Evolutionary conservation across 2,329 filamentous ascomycete species (phyloP), one percentile per base, ranked within the genome.

Genomic region (Arthrobotrys conoides): DNA sequence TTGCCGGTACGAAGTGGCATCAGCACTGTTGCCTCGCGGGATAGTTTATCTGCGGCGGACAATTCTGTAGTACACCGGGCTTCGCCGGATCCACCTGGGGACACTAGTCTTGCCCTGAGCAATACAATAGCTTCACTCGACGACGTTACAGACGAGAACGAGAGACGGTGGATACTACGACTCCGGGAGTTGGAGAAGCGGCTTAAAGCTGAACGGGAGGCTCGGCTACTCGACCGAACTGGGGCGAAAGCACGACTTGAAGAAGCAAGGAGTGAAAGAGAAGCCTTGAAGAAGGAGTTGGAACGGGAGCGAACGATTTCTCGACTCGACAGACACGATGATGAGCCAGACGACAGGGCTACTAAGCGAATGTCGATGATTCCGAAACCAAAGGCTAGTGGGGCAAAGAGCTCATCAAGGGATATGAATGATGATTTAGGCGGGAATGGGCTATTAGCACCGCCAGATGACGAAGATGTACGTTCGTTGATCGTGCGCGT

Each of bases 191-290:
- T 98, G 81, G 96, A 99, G 86, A 89, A 91, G 81, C 90, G 96
- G 81, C 87, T 99, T 18, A 97, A 97, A 84, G 91, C 92, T 55
- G 96, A 99, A 85, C 87, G 96, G 14, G 96, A 98, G 84, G 94
- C 91, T 0, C 87, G 96, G 53, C 87, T 96, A 67, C 87, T 97
- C 73, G 96, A 99, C 85, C 90, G 96, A 2, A 91, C 89, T 59
- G 94, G 93, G 24, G 95, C 95, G 30, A 87, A 93, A 69, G 92
- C 94, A 85, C 87, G 95, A 66, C 85, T 97, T 0, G 91, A 93
- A 75, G 92, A 94, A 79, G 88, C 91, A n/a, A 89, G 91, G 83
- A 86, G 88, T 68, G 91, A 94, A 85, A 93, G 93, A 83, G 88
- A 91, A 81, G 90, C 92, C 80, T 85, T 96, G 77, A 87, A 89